Conservation (phyloP, 208 protist species). For the Crithidia fasciculata region DNA sequence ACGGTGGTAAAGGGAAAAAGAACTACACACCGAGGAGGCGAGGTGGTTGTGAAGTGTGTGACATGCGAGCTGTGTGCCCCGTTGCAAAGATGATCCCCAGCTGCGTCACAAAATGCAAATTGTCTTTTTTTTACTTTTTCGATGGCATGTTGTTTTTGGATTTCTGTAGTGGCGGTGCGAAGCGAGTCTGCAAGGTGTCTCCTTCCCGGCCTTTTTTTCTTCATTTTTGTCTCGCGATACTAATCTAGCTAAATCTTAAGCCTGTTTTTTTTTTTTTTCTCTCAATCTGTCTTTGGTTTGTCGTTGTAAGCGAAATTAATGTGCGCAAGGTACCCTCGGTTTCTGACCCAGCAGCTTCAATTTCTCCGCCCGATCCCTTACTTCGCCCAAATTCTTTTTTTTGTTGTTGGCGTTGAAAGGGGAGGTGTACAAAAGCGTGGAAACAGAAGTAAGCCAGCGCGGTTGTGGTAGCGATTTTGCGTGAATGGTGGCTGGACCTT, state of each 20-base stretch:
- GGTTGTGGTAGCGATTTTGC: neutral
- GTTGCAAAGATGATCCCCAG: no score
- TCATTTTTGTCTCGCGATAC: neutral
- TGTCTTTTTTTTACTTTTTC: conserved; percentile 15
- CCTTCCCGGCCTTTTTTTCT: neutral
- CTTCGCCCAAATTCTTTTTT: neutral
- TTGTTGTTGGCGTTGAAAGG: neutral
- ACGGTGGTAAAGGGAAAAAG: neutral
- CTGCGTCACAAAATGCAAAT: neutral
- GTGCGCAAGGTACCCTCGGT: neutral
- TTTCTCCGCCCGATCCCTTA: no score
- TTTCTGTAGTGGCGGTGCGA: neutral
- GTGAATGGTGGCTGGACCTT: neutral
- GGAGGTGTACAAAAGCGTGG: neutral
- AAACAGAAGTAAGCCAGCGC: no score
- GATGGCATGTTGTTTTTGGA: neutral
- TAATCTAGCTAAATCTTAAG: conserved; percentile 11
- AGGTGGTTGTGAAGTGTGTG: no score
- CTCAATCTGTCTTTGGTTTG: neutral
- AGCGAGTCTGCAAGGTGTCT: neutral
- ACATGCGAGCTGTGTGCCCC: no score
- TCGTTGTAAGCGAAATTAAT: neutral
- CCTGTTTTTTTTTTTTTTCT: neutral
- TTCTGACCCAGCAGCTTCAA: neutral
- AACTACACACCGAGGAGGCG: neutral